Base-by-base conservation (phyloP, 176 grass and related monocot genomes). In the Avena eriantha region DNA sequence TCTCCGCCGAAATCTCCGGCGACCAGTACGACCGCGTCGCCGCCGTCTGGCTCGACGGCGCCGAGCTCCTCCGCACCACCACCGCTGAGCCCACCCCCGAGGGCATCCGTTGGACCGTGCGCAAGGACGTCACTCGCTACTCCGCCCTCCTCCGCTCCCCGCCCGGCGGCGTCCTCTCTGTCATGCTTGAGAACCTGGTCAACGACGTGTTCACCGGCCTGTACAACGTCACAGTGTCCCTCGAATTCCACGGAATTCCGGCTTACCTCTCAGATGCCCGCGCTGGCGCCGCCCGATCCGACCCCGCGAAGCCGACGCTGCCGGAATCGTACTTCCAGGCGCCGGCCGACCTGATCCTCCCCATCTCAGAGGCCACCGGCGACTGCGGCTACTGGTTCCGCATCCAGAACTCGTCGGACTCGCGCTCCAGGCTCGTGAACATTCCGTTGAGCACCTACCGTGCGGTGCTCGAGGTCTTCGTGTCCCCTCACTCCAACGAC, bases 121-220 rank as follows among this genome's bases (percentile, higher is more conserved):
- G 87, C 84, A 96, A 88, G 79, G 96, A 98, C 86, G 85, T 98
- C 46, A 96, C 96, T 49, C 81, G 75, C 63, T 87, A 91, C 69
- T 82, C 92, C 10, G 72, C 92, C 1, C 84, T 96, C 15, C 90
- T 98, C 79, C 86, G 72, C 50, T 85, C 89, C 69, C 81, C 90
- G 8, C 87, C 86, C 16, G 43, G 46, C 85, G 88, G 88, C 23
- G 84, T 81, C 76, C 39, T 92, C 63, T 89, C 88, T 1, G 90
- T 98, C 68, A 98, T 98, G 93, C 96, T 98, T 77, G 96, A 98
- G 91, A 98, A 98, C 88, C 82, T 98, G 63, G 90, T 98, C 65
- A 90, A 96, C 85, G 88, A 92, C 76, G 2, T 74, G 68, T 94
- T 79, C 86, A 98, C 93, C 58, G 96, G 96, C 9, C 59, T 94